Evolutionary conservation across 2,329 filamentous ascomycete genomes (phyloP), one percentile per base, ranked within the genome.

Genomic region (Calonectria multiphialidica): DNA sequence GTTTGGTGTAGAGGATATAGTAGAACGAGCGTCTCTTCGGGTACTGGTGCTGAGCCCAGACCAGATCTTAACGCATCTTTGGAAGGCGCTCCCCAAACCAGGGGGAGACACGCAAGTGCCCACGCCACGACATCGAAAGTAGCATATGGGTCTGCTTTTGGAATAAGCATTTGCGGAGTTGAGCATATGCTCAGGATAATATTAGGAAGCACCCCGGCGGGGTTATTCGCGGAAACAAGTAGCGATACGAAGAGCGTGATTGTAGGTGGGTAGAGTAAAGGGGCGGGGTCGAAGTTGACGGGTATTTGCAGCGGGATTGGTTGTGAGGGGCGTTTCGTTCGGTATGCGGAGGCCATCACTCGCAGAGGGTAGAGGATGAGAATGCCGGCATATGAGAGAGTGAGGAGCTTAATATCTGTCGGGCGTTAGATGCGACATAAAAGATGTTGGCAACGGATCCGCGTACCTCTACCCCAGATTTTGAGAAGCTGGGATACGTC

Each of bases 1-100:
- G 92, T 92, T 82, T 94, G 93, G 79, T 98, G 96, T 53, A 98
- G 86, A 18, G 96, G 95, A 81, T 96, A 98, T 69, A 98, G 83
- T 69, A 94, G 86, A 33, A 90, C 86, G 40, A 93, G 83, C 10
- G 85, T 85, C 81, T 95, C 93, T 30, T 88, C 84, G 61, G 90
- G 82, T 23, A 93, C 66, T 69, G 75, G 76, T 13, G 72, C 61
- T 33, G 77, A 72, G 3, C 74, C 73, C 8, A 77, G 62, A 83
- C 21, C 88, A 84, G 37, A 89, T 80, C 72, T 71, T 18, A 72
- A 66, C n/a, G 71, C 25, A n/a, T 76, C 67, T 18, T 59, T 65
- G 40, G 71, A 73, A 25, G 70, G 53, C 9, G 77, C 69, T 2
- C 77, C 75, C 81, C 80, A 84, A 30, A 80, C 64, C 3, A 97